A percentile compares a stretch with the other conserved stretches of the same genome.
Evolutionary conservation across 306 rosid species (phyloP).

Genomic region (Lathyrus tuberosus): DNA sequence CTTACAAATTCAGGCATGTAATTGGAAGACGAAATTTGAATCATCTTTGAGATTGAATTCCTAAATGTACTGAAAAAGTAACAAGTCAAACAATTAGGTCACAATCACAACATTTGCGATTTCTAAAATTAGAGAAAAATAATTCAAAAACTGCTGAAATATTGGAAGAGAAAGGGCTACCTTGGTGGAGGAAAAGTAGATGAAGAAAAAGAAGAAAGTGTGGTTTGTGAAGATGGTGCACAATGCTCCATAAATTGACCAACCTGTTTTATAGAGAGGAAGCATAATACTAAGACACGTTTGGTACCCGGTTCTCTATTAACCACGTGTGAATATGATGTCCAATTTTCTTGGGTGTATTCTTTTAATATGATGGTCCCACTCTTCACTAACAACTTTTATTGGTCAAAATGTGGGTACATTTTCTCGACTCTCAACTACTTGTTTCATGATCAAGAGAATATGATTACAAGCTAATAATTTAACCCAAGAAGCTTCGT

Average conservation of each 20-base stretch:
- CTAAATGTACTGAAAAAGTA: conserved; percentile 2
- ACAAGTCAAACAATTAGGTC: background rate
- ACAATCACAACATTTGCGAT: background rate
- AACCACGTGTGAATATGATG: conserved; percentile 43
- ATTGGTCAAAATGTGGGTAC: too few relatives aligned
- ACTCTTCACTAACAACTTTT: too few relatives aligned
- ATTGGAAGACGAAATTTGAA: conserved; percentile 34
- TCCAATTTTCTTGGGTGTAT: conserved; percentile 31
- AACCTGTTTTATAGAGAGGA: conserved; percentile 12
- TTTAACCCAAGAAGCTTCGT: too few relatives aligned
- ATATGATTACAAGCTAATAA: too few relatives aligned
- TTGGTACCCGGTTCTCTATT: background rate
- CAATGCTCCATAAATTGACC: background rate
- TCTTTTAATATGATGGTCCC: conserved; percentile 39
- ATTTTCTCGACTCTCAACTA: too few relatives aligned
- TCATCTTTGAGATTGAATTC: conserved; percentile 19
- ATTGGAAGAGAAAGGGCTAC: conserved; percentile 4
- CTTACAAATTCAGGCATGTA: conserved; percentile 43
- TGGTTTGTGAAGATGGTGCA: background rate
- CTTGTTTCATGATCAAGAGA: too few relatives aligned
- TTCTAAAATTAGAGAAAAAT: background rate
- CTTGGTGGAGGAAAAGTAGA: conserved; percentile 18
- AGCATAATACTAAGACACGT: conserved; percentile 26
- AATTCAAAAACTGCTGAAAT: background rate
- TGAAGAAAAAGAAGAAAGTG: background rate